phyloP scores from a whole-genome alignment of 2,329 filamentous ascomycete genomes.

The Scortechinia acanthostroma region DNA sequence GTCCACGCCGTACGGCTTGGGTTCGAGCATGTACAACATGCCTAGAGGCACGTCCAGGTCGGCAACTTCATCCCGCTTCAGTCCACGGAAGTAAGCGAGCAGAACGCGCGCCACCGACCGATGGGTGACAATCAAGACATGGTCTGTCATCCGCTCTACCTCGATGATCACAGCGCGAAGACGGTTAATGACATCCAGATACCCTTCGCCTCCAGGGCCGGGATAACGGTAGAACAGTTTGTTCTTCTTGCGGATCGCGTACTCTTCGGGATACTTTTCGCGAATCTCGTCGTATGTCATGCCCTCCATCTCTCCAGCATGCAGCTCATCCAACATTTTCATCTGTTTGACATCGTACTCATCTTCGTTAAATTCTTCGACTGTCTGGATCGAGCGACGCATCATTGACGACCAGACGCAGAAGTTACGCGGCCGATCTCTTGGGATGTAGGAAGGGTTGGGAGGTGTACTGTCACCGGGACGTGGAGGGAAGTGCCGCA shows the following conservation, averaged over 20 bases:
- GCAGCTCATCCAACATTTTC: conserved; percentile 95
- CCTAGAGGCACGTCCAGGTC: conserved; percentile 90
- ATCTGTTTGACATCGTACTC: conserved; percentile 95
- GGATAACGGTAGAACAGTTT: conserved; percentile 97
- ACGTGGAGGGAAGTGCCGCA: conserved; percentile 78
- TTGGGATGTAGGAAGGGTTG: conserved; percentile 74
- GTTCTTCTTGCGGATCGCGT: conserved; percentile 69
- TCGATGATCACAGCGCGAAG: conserved; percentile 92
- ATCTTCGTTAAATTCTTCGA: conserved; percentile 80
- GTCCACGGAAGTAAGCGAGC: conserved; percentile 91
- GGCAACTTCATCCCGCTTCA: conserved; percentile 84
- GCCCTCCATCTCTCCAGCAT: conserved; percentile 86
- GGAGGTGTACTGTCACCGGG: conserved; percentile 90
- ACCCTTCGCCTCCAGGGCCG: conserved; percentile 89
- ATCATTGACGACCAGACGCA: conserved; percentile 99
- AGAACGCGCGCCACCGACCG: conserved; percentile 86
- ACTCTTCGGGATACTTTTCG: conserved; percentile 73
- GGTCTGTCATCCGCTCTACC: conserved; percentile 93
- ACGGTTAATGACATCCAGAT: conserved; percentile 93
- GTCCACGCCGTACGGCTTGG: conserved; percentile 94
- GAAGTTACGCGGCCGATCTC: conserved; percentile 76
- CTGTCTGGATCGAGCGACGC: conserved; percentile 79
- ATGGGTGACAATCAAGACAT: conserved; percentile 85
- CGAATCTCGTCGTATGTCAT: conserved; percentile 90
- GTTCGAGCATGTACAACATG: conserved; percentile 89